Base-by-base conservation (phyloP, 1,284 basidiomycete genomes). In the Ustilago loliicola region DNA sequence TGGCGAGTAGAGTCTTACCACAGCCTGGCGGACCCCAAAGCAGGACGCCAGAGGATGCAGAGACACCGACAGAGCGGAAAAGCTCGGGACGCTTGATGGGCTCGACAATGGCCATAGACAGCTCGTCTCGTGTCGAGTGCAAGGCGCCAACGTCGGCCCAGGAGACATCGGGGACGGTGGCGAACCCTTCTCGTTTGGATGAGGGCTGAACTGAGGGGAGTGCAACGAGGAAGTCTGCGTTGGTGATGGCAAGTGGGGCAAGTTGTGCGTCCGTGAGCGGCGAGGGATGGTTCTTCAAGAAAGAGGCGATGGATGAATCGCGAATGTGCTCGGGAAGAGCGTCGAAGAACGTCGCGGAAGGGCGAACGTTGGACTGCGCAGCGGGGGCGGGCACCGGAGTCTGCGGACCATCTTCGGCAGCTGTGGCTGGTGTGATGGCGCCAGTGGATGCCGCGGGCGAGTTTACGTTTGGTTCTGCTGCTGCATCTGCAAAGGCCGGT, bases 21-120 rank as follows among this genome's bases (percentile, higher is more conserved):
- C 96, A 98, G 4, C 96, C 96, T 0, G 96, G 96, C 10, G 96
- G 96, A 19, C 96, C 96, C 96, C 96, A 99, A n/a, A 98, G 88
- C 23, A 98, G 88, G 1, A 98, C 96, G 2, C 96, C 96, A 8
- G 78, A 82, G 29, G 79, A 81, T 15, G 85, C 94, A 93, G 0
- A 93, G 91, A 9, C 93, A 91, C 96, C 96, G 2, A 98, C 92
- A 1, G 90, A 90, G 56, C 88, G 90, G 87, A 98, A 99, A 1
- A 98, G 86, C 85, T 96, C 95, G 0, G 96, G 96, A 52, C 93
- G 89, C 58, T 91, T 90, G 80, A 99, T 96, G 2, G 96, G 96
- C 84, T 98, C 94, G 3, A 99, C 95, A 76, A 99, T 94, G 17
- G 95, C 94, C 94, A 98, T 98, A 80, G 95, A 93, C 45, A 99